Base-by-base conservation (phyloP, 148 eudicot species). In the Selenicereus undatus region DNA sequence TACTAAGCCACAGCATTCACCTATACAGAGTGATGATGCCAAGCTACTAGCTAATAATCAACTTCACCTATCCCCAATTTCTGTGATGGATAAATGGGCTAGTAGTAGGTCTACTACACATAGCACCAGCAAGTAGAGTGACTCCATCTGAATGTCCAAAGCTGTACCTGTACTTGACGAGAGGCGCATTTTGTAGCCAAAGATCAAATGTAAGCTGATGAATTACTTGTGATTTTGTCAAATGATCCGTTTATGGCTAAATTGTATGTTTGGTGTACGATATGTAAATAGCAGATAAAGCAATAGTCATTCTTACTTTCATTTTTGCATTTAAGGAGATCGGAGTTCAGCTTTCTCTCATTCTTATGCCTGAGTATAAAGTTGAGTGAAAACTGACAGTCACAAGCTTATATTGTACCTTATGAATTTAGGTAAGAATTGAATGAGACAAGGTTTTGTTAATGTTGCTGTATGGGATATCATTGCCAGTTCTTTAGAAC, bases 61-160 rank as follows among this genome's bases (percentile, higher is more conserved):
- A 26, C 56, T 32, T 8, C 81, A 82, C 14, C 30, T 80, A 45
- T 84, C 90, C 22, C 87, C 86, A 7, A 73, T 17, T 75, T 76
- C 88, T 30, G 74, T 71, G 45, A 71, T 71, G 74, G 74, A 71
- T 71, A 35, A 36, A 30, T 71, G 74, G 74, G 6, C 82, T 86
- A 29, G 84, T 81, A 29, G 84, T 81, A 64, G 43, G 71, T 30
- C 56, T 45, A 73, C 82, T 39, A 78, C 84, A n/a, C 14, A 69
- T 5, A 86, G 51, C 69, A 78, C 87, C 35, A 26, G 71, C 56
- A 76, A 29, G 9, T 36, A 68, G 36, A 30, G 39, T 68, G 71
- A 10, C 10, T n/a, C 12, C 27, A 2, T 62, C 10, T 5, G 11
- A 62, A 62, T 62, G 22, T 56, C 22, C 68, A 62, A n/a, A 22